Evolutionary conservation across 1,284 basidiomycete genomes (phyloP), one percentile per base, ranked within the genome.

Genomic region (Malassezia caprae): DNA sequence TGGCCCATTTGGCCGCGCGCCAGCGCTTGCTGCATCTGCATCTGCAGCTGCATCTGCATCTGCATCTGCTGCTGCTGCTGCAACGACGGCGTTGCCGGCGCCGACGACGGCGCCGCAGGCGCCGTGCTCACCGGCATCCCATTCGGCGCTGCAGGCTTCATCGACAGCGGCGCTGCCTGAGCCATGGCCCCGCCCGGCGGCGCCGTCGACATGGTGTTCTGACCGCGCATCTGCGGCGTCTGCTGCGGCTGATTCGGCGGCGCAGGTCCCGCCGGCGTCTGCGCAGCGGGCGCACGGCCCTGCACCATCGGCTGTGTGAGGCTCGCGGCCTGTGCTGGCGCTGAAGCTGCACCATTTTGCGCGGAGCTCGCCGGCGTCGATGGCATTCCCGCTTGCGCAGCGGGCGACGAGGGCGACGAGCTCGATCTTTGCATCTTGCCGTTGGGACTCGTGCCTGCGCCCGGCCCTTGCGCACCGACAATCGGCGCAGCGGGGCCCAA

Each of bases 11-110:
- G 56, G 24, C 34, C 48, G 24, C 31, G 41, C 49, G 23, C 21
- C 13, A 23, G n/a, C 12, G 40, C 26, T 17, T 45, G 48, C 44
- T 27, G 35, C 15, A 17, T 30, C 44, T 27, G 35, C 8, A 17
- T 30, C 19, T 39, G 31, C n/a, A 28, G 21, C 23, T 31, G 44
- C 47, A 47, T 49, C n/a, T 48, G 51, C 21, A 17, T 12, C 17
- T 53, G 24, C 28, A 48, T 50, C 7, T 43, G 42, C 34, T 44
- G 35, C 34, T 19, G 31, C 35, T 32, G 44, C 30, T 46, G 44
- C 27, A 8, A 13, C 17, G 5, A 10, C 26, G 17, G 40, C 26
- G 37, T 24, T 13, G 37, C 37, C 5, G 37, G 19, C 8, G 37
- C 37, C 23, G 37, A 6, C 17, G 40, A 41, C 17, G n/a, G 26